phyloP scores from a whole-genome alignment of 805 yeast species.

The Ogataea angusta region DNA sequence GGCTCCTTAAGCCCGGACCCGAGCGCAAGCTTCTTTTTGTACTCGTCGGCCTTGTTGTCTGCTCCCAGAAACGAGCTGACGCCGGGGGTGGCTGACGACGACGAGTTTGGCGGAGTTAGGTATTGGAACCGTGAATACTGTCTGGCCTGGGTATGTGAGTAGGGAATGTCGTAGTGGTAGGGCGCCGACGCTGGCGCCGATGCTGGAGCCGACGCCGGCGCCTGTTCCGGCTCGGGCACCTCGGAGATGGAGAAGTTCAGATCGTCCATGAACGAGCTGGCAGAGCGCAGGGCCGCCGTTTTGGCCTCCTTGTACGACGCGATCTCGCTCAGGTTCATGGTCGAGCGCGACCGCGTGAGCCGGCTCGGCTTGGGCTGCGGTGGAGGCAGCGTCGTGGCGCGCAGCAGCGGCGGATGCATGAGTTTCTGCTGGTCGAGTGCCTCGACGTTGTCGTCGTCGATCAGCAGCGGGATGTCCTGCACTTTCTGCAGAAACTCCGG shows the following conservation, averaged over 20 bases:
- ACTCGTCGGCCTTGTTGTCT: slow-evolving; percentile 1
- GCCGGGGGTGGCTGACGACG: slow-evolving; percentile 19
- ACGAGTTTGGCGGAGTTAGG: slow-evolving; percentile 24
- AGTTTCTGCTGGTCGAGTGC: slow-evolving; percentile 25
- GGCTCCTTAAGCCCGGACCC: slow-evolving; percentile 21
- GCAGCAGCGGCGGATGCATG: slow-evolving; percentile 10
- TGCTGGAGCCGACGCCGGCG: slow-evolving; percentile 2
- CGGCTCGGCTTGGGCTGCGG: slow-evolving; percentile 14
- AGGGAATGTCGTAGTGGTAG: slow-evolving; percentile 3
- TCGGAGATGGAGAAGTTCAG: slow-evolving; percentile 16
- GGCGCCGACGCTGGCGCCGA: slow-evolving; percentile 12
- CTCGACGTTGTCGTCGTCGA: slow-evolving; percentile 25
- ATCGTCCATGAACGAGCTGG: slow-evolving; percentile 12
- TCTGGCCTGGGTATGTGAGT: slow-evolving; percentile 6
- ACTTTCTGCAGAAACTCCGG: slow-evolving; percentile 21
- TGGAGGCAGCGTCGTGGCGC: slow-evolving; percentile 18
- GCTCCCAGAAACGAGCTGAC: slow-evolving; percentile 1
- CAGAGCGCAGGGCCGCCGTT: slow-evolving; percentile 26
- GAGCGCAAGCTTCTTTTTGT: slow-evolving; percentile 8
- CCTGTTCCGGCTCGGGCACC: slow-evolving; percentile 6
- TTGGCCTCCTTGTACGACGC: slow-evolving; percentile 37
- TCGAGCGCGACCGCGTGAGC: slow-evolving; percentile 45
- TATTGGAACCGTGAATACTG: slow-evolving; percentile 16
- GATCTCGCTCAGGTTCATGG: slow-evolving; percentile 53
- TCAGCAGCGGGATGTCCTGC: slow-evolving; percentile 20